Conservation (phyloP, 2,329 filamentous ascomycete species). For the Ascocoryne sarcoides region DNA sequence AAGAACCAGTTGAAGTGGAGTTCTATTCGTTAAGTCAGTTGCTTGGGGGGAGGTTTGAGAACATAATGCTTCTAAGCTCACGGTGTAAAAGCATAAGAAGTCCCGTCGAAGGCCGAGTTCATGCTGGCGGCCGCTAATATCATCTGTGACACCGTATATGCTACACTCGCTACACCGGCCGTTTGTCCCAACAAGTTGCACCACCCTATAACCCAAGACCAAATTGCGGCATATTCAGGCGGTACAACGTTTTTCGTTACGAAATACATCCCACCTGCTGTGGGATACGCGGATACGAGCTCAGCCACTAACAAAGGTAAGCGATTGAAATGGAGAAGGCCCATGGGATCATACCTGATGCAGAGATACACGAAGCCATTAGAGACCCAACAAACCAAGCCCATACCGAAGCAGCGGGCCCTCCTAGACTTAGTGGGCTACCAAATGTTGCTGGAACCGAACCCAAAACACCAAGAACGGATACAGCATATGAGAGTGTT, state of each 20-base stretch:
- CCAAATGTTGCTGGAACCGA: conserved; percentile 57
- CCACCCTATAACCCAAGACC: conserved; percentile 60
- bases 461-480: conserved; percentile 55
- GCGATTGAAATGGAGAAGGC: background rate
- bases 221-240: conserved; percentile 49
- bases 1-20: conserved; percentile 48
- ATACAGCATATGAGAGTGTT: conserved; percentile 57
- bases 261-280: conserved; percentile 60
- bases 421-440: conserved; percentile 47
- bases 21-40: conserved; percentile 35
- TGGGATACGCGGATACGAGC: conserved; percentile 38
- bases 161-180: conserved; percentile 52
- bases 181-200: conserved; percentile 58
- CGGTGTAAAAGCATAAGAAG: conserved; percentile 45
- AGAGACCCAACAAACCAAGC: conserved; percentile 55
- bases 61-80: too few relatives aligned
- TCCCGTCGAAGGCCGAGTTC: conserved; percentile 45
- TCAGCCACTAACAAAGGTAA: conserved; percentile 11
- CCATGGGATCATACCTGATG: conserved; percentile 37
- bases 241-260: conserved; percentile 58
- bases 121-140: conserved; percentile 52
- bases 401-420: conserved; percentile 56
- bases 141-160: conserved; percentile 57
- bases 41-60: too few relatives aligned
- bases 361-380: conserved; percentile 57